phyloP scores from a whole-genome alignment of 306 rosid genomes.

The Betula pendula region DNA sequence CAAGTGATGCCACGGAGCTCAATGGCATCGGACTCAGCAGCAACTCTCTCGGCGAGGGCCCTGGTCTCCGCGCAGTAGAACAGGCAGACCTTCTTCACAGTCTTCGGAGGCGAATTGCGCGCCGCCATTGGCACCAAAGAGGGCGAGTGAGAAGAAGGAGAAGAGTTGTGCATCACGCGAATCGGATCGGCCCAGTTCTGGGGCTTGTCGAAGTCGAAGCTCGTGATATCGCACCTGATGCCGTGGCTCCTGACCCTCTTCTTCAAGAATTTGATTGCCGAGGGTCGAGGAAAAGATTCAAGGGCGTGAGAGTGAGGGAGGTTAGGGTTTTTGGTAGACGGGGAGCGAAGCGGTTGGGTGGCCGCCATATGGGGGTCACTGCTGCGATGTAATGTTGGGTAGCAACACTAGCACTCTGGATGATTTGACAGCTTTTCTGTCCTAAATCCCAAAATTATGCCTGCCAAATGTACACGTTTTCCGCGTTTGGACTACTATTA shows the following conservation, averaged over 20 bases:
- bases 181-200: slow-evolving; percentile 2
- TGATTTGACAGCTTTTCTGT: background rate
- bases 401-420: background rate
- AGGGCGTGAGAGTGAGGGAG: slow-evolving; percentile 19
- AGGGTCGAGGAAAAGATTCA: slow-evolving; percentile 18
- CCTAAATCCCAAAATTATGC: too few relatives aligned
- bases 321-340: slow-evolving; percentile 33
- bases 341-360: slow-evolving; percentile 40
- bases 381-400: background rate
- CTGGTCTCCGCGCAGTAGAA: slow-evolving; percentile 84
- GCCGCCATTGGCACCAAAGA: slow-evolving; percentile 48
- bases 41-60: slow-evolving; percentile 69
- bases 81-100: slow-evolving; percentile 67
- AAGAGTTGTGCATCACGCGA: slow-evolving; percentile 22
- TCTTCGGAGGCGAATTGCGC: slow-evolving; percentile 39
- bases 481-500: too few relatives aligned
- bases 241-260: slow-evolving; percentile 23
- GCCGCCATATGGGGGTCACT: slow-evolving; percentile 70
- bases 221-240: slow-evolving; percentile 55
- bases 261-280: slow-evolving; percentile 19
- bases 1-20: slow-evolving; percentile 74
- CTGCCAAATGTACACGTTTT: background rate
- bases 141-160: slow-evolving; percentile 35
- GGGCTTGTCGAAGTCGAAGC: slow-evolving; percentile 43
- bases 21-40: slow-evolving; percentile 65